Base-by-base conservation (phyloP, 2,329 filamentous ascomycete genomes). In the Tolypocladium album region DNA sequence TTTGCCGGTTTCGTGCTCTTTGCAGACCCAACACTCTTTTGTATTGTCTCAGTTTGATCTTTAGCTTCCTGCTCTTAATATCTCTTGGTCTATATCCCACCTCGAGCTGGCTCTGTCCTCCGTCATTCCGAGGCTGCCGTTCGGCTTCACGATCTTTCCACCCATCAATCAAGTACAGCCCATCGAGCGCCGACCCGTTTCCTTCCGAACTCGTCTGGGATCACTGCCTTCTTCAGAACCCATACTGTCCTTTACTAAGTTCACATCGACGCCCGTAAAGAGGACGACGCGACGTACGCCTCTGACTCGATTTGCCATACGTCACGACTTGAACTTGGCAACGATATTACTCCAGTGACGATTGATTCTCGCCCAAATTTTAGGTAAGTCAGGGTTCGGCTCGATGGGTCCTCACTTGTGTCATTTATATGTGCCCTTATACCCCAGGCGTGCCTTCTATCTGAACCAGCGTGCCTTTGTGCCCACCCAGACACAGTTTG, bases 1-100 rank as follows among this genome's bases (percentile, higher is more conserved):
- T 31, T 31, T 55, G 40, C 52, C 42, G 17, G 39, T 36, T 31
- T 12, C 40, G 39, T 15, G 58, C 58, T 55, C 40, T 34, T 56
- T 17, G 38, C 24, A 42, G 55, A 55, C 55, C 58, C 36, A 59
- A 59, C 58, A 38, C 55, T 59, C 58, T 11, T 57, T 59, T 40
- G 27, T 31, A 38, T 39, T 43, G 53, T 22, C 53, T 56, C 58
- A 13, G 8, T 17, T 31, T 45, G 52, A 31, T 13, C 53, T 42
- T 9, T 52, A 6, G 34, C 36, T 24, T 42, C 56, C 52, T 45
- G n/a, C 20, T 40, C 31, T 59, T 27, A n/a, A 47, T 45, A 52
- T 38, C 11, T 40, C 39, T 56, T n/a, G 24, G 24, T 38, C 50
- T 38, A 45, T 55, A 50, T 34, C 43, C 17, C 38, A 34, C 17